These are phyloP conservation scores for Penicillium fuscoglaucum DNA, from an alignment of 2,329 filamentous ascomycete species.

Conservation along the genomic window DNA sequence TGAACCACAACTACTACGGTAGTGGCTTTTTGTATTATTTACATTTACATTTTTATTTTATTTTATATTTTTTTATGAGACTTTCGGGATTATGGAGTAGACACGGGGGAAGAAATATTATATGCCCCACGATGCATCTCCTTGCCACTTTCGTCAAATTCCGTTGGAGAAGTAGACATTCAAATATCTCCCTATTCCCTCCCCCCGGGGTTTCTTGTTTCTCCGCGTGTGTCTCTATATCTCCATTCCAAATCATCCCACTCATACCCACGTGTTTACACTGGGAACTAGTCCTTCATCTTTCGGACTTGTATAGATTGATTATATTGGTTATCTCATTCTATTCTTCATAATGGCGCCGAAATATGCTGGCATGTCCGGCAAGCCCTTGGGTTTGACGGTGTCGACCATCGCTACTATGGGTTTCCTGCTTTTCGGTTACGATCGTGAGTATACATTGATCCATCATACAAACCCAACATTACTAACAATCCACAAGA, in stretches of 20 bases:
- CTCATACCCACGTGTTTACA: slow-evolving; percentile 5
- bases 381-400: slow-evolving; percentile 56
- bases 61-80: background rate
- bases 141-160: slow-evolving; percentile 20
- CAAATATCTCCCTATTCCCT: slow-evolving; percentile 30
- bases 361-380: slow-evolving; percentile 60
- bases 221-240: slow-evolving; percentile 16
- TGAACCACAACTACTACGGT: slow-evolving; percentile 5
- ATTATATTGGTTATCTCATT: background rate
- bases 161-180: slow-evolving; percentile 22
- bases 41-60: background rate
- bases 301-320: slow-evolving; percentile 4
- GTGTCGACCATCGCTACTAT: slow-evolving; percentile 65
- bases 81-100: background rate
- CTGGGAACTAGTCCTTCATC: slow-evolving; percentile 1
- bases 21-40: background rate
- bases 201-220: slow-evolving; percentile 18
- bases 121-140: slow-evolving; percentile 26
- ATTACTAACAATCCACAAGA: slow-evolving; percentile 23
- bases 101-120: slow-evolving; percentile 11
- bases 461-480: background rate
- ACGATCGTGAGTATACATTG: slow-evolving; percentile 48
- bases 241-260: slow-evolving; percentile 1
- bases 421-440: slow-evolving; percentile 62
- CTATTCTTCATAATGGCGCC: slow-evolving; percentile 50